Conservation (phyloP, 495 filamentous ascomycete genomes). For the Penicillium egyptiacum region DNA sequence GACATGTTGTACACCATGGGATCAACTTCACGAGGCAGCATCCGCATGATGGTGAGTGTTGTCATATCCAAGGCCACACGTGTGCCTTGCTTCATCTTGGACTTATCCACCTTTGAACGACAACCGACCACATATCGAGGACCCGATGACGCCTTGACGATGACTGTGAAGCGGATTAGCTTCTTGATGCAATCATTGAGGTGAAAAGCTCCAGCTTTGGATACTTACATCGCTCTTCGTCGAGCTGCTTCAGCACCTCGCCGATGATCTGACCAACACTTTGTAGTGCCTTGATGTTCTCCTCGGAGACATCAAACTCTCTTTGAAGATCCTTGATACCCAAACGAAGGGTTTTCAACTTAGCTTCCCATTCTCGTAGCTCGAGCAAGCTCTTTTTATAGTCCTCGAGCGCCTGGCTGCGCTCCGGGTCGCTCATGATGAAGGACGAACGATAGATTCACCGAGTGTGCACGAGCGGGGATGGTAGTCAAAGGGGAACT, state of each 20-base stretch:
- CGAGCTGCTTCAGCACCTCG: slow-evolving; percentile 96
- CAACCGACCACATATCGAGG: slow-evolving; percentile 98
- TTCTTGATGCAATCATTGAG: background rate
- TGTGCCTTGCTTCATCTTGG: slow-evolving; percentile 95
- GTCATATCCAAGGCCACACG: slow-evolving; percentile 99
- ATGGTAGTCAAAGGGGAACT: slow-evolving; percentile 4
- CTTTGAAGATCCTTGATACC: slow-evolving; percentile 94
- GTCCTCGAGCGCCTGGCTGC: slow-evolving; percentile 77
- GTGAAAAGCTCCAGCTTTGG: background rate
- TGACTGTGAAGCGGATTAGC: slow-evolving; percentile 47
- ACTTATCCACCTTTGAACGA: slow-evolving; percentile 95
- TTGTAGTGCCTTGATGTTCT: slow-evolving; percentile 99
- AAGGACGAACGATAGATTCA: slow-evolving; percentile 12
- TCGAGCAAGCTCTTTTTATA: slow-evolving; percentile 94
- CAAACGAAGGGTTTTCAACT: slow-evolving; percentile 84
- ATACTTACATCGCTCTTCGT: slow-evolving; percentile 90
- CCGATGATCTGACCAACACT: slow-evolving; percentile 99
- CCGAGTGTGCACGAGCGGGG: slow-evolving; percentile 3
- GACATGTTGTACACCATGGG: slow-evolving; percentile 99
- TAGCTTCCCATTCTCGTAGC: slow-evolving; percentile 97
- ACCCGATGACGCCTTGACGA: slow-evolving; percentile 91
- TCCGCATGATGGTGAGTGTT: slow-evolving; percentile 99
- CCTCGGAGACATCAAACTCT: slow-evolving; percentile 94
- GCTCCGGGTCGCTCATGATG: slow-evolving; percentile 63
- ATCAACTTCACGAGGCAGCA: slow-evolving; percentile 98